phyloP scores from a whole-genome alignment of 345 rosid species.

The Sonneratia caseolaris region DNA sequence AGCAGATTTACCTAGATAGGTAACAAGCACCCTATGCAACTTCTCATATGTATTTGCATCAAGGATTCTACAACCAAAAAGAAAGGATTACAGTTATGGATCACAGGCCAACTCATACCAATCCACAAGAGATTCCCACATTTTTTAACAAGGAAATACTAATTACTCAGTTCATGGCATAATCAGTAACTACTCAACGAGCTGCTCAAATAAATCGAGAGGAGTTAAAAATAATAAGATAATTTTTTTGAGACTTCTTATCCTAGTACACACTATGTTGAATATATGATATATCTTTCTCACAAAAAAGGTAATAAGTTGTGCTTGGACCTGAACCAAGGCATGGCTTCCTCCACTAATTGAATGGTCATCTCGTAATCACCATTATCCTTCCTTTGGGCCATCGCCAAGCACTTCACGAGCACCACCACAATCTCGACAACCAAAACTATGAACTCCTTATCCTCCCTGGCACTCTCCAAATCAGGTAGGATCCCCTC shows the following conservation, averaged over 20 bases:
- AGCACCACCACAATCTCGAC: conserved; percentile 45
- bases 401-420: conserved; percentile 42
- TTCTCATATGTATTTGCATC: conserved; percentile 53
- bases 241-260: too few relatives aligned
- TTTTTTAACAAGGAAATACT: not conserved
- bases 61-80: conserved; percentile 54
- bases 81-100: too few relatives aligned
- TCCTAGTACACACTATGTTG: not conserved
- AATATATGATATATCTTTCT: not conserved
- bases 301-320: not conserved
- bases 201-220: not conserved
- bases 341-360: conserved; percentile 52
- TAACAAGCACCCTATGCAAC: conserved; percentile 41
- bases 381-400: conserved; percentile 25
- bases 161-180: not conserved
- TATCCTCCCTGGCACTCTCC: conserved; percentile 27
- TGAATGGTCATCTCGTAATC: conserved; percentile 30
- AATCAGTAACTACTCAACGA: not conserved
- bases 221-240: not conserved
- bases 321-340: conserved; percentile 54
- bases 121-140: not conserved
- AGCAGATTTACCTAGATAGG: conserved; percentile 41
- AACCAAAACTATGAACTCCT: conserved; percentile 36
- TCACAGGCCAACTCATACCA: not conserved
- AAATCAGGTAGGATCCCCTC: conserved; percentile 25